Conservation (phyloP, 768 basidiomycete genomes). For the Tylopilus rubrobrunneus region DNA sequence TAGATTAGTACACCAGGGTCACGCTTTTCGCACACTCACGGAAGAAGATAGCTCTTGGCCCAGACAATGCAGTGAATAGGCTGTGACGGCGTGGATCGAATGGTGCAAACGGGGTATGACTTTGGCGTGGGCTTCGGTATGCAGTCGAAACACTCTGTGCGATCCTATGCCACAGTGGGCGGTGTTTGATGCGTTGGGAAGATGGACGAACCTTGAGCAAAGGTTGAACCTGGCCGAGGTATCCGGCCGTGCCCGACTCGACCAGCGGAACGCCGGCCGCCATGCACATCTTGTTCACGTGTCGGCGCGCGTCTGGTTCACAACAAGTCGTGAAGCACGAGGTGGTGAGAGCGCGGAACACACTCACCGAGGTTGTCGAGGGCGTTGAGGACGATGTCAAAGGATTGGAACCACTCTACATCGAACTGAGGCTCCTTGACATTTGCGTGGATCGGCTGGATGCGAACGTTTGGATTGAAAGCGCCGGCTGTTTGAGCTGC, state of each 20-base stretch:
- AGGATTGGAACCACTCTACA: conserved; percentile 83
- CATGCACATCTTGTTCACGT: conserved; percentile 98
- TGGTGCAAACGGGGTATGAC: conserved; percentile 96
- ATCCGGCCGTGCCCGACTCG: conserved; percentile 96
- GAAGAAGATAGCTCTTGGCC: conserved; percentile 95
- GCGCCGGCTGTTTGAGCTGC: conserved; percentile 78
- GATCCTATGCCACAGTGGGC: conserved; percentile 48
- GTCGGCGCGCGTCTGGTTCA: conserved; percentile 79
- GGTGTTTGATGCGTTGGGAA: not conserved
- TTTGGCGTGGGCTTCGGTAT: conserved; percentile 90
- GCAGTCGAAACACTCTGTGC: conserved; percentile 95
- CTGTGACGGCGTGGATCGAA: conserved; percentile 93
- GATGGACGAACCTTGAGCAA: conserved; percentile 64
- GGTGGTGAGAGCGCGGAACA: not conserved
- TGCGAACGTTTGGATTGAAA: conserved; percentile 85
- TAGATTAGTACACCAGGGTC: not conserved
- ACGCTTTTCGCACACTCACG: conserved; percentile 45
- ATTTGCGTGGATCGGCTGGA: conserved; percentile 89
- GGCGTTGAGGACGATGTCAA: conserved; percentile 93
- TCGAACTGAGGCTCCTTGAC: conserved; percentile 93
- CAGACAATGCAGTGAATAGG: conserved; percentile 99
- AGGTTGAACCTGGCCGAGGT: conserved; percentile 95
- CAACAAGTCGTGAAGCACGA: not conserved
- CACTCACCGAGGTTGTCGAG: conserved; percentile 88
- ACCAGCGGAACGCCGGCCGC: conserved; percentile 87